phyloP scores from a whole-genome alignment of 192 early-diverging fungal genomes.

The Linnemannia schmuckeri region DNA sequence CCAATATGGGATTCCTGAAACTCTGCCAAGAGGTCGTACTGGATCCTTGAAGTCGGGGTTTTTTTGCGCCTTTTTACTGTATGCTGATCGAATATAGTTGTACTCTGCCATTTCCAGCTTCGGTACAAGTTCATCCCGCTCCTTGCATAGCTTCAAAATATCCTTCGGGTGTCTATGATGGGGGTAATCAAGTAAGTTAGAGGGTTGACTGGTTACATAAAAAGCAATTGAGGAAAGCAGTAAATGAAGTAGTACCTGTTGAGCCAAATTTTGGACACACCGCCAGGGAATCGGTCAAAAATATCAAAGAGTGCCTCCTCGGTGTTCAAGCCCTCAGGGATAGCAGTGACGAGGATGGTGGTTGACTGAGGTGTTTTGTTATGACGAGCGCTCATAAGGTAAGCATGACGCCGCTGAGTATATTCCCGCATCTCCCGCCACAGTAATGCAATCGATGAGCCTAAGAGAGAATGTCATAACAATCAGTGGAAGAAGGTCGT shows the following conservation, averaged over 20 bases:
- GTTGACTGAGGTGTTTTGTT: conserved; percentile 61
- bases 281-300: conserved; percentile 78
- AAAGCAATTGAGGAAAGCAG: not conserved
- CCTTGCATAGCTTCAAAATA: conserved; percentile 61
- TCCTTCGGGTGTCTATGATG: conserved; percentile 59
- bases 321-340: conserved; percentile 73
- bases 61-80: conserved; percentile 25
- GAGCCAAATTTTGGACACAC: conserved; percentile 73
- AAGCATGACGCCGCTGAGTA: conserved; percentile 74
- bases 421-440: conserved; percentile 72
- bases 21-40: conserved; percentile 68
- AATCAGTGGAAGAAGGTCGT: not conserved
- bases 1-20: conserved; percentile 53
- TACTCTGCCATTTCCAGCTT: conserved; percentile 68
- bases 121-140: conserved; percentile 63
- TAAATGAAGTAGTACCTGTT: conserved; percentile 58
- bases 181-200: not conserved
- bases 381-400: conserved; percentile 67
- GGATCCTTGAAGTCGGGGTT: conserved; percentile 26
- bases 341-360: conserved; percentile 78
- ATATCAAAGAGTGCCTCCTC: conserved; percentile 61
- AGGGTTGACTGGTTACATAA: not conserved
- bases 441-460: conserved; percentile 61
- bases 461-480: conserved; percentile 19
- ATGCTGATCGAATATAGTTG: conserved; percentile 57